Evolutionary conservation across 495 filamentous ascomycete species (phyloP).

Genomic region (Rostrohypoxylon terebratum): DNA sequence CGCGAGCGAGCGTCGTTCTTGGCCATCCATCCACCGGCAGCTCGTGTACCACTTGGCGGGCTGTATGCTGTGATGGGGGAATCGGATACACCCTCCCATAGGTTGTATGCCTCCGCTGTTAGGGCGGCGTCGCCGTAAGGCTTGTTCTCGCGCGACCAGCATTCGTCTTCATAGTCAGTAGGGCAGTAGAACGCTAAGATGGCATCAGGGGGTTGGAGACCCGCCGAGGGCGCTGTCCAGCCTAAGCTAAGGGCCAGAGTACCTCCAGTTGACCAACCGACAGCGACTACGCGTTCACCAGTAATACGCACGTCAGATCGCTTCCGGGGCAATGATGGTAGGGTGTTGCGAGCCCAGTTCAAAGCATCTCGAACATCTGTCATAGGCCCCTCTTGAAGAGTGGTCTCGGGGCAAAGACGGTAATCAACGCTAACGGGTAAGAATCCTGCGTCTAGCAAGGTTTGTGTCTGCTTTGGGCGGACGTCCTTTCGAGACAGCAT

Average conservation of each 20-base stretch:
- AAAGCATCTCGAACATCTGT: slow-evolving; percentile 61
- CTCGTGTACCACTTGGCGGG: slow-evolving; percentile 11
- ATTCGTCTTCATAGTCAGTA: slow-evolving; percentile 54
- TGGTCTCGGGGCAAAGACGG: slow-evolving; percentile 66
- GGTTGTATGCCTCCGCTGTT: slow-evolving; percentile 23
- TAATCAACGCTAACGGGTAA: slow-evolving; percentile 68
- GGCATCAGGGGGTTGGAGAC: slow-evolving; percentile 58
- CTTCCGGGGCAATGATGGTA: slow-evolving; percentile 53
- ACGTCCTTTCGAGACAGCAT: slow-evolving; percentile 61
- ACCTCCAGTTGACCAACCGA: slow-evolving; percentile 71
- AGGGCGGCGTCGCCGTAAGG: slow-evolving; percentile 24
- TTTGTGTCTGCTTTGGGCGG: slow-evolving; percentile 54
- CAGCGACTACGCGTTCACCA: slow-evolving; percentile 54
- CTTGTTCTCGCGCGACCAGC: slow-evolving; percentile 28
- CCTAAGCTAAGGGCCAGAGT: slow-evolving; percentile 63
- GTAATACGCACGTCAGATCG: slow-evolving; percentile 52
- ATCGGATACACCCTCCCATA: slow-evolving; percentile 32
- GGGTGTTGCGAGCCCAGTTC: slow-evolving; percentile 55
- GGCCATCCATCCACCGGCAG: slow-evolving; percentile 25
- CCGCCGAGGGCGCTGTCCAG: slow-evolving; percentile 51
- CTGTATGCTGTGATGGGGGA: slow-evolving; percentile 25
- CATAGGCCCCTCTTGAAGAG: slow-evolving; percentile 63
- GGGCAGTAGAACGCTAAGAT: slow-evolving; percentile 68
- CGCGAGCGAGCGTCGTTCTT: slow-evolving; percentile 49
- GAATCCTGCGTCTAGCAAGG: slow-evolving; percentile 57